A percentile compares a stretch with the other conserved stretches of the same genome.
Conservation (phyloP, 1,284 basidiomycete genomes). For the Pseudozyma pruni region DNA sequence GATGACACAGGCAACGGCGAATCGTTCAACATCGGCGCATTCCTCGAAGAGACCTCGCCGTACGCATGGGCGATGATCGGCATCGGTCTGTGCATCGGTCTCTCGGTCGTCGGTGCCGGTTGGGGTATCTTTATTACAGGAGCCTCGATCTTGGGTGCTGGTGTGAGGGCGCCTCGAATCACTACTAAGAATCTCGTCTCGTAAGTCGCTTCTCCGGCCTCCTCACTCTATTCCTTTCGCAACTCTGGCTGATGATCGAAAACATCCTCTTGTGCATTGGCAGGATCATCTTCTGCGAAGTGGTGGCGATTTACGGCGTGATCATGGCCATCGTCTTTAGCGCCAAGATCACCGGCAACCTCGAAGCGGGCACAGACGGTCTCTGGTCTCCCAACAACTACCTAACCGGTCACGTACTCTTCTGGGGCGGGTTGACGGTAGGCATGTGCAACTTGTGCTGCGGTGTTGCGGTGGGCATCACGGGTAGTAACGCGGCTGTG, state of each 20-base stretch:
- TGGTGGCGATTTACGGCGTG: constrained; percentile 94
- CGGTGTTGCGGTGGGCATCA: constrained; percentile 65
- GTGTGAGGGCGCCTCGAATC: constrained; percentile 92
- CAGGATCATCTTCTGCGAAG: constrained; percentile 96
- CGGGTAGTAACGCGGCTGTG: constrained; percentile 65
- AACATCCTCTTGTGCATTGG: neutral
- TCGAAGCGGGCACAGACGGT: constrained; percentile 46
- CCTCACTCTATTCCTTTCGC: neutral
- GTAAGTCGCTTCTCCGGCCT: constrained; percentile 70
- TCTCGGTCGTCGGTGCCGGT: constrained; percentile 92
- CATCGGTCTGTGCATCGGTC: constrained; percentile 90
- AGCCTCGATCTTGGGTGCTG: constrained; percentile 91
- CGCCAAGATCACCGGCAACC: constrained; percentile 63
- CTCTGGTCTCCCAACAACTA: constrained; percentile 63
- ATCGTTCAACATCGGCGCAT: constrained; percentile 68
- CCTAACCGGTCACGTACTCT: constrained; percentile 64
- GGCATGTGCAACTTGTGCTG: constrained; percentile 66
- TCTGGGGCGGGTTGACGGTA: constrained; percentile 66
- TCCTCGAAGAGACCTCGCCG: constrained; percentile 92
- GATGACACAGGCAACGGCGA: constrained; percentile 41
- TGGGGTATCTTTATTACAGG: constrained; percentile 99
- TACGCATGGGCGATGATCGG: constrained; percentile 92
- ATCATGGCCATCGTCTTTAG: constrained; percentile 71
- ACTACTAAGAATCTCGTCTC: constrained; percentile 97
- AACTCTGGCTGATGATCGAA: too few species aligned